A percentile compares a stretch with the other conserved stretches of the same genome.
These are phyloP conservation scores for Isatis lusitanica DNA, from an alignment of 441 rosid genomes.

Conservation along the genomic window DNA sequence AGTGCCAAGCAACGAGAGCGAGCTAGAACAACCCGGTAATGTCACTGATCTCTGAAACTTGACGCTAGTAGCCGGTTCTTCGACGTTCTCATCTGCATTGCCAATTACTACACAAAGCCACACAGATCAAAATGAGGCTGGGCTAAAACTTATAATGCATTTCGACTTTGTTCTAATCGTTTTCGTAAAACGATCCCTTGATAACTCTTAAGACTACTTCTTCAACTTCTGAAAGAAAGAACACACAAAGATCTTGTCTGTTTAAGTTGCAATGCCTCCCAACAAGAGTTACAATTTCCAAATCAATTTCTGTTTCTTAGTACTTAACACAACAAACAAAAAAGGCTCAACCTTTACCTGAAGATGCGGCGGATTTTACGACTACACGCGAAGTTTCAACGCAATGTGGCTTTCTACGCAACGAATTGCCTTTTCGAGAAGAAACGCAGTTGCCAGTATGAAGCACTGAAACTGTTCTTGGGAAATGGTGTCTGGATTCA, in stretches of 20 bases:
- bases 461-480: slow-evolving; percentile 15
- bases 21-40: slow-evolving; percentile 63
- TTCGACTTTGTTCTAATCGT: background rate
- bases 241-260: slow-evolving; percentile 1
- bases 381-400: slow-evolving; percentile 21
- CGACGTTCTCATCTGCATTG: slow-evolving; percentile 44
- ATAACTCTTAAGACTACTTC: background rate
- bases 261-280: background rate
- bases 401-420: slow-evolving; percentile 14
- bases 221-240: background rate
- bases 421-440: background rate
- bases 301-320: background rate
- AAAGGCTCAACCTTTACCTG: slow-evolving; percentile 44
- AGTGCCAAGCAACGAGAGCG: slow-evolving; percentile 69
- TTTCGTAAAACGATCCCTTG: background rate
- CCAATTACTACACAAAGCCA: slow-evolving; percentile 53
- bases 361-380: slow-evolving; percentile 45
- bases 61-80: slow-evolving; percentile 72
- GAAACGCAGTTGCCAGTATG: background rate
- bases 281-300: background rate
- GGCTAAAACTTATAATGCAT: background rate
- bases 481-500: slow-evolving; percentile 20
- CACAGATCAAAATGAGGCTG: background rate
- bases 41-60: slow-evolving; percentile 64
- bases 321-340: background rate